Percentiles rank a stretch among this genome's conserved stretches.
These are phyloP conservation scores for Rhodofomes roseus DNA, from an alignment of 1,284 basidiomycete species.

Conservation along the genomic window DNA sequence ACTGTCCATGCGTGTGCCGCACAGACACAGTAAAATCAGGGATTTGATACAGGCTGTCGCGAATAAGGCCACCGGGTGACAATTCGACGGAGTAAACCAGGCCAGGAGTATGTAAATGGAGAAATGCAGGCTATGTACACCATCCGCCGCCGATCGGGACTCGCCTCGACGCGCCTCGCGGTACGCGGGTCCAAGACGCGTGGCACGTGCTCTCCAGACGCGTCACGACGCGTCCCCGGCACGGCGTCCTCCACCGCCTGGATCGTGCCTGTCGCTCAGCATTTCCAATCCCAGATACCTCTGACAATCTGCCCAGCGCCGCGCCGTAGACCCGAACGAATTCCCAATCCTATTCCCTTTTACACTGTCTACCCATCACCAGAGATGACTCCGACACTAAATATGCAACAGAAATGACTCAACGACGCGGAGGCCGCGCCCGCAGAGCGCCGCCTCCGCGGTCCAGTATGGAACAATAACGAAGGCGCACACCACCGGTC, in stretches of 20 bases:
- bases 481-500: neutral
- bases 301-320: neutral
- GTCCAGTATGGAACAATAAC: neutral
- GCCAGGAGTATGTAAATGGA: no score
- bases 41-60: neutral
- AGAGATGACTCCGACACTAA: neutral
- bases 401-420: neutral
- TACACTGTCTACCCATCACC: neutral
- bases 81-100: neutral
- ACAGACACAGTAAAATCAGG: neutral
- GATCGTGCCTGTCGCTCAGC: neutral
- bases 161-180: no score
- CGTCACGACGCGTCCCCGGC: slow-evolving; percentile 1
- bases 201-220: neutral
- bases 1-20: neutral
- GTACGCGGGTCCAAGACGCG: neutral
- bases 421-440: neutral
- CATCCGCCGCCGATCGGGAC: no score
- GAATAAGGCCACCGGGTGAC: neutral
- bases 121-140: neutral
- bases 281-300: no score
- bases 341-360: neutral
- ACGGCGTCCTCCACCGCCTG: neutral
- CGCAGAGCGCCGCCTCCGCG: neutral
- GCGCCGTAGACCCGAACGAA: neutral